Base-by-base conservation (phyloP, 768 basidiomycete genomes). In the Rhodosporidiobolus sp. region DNA sequence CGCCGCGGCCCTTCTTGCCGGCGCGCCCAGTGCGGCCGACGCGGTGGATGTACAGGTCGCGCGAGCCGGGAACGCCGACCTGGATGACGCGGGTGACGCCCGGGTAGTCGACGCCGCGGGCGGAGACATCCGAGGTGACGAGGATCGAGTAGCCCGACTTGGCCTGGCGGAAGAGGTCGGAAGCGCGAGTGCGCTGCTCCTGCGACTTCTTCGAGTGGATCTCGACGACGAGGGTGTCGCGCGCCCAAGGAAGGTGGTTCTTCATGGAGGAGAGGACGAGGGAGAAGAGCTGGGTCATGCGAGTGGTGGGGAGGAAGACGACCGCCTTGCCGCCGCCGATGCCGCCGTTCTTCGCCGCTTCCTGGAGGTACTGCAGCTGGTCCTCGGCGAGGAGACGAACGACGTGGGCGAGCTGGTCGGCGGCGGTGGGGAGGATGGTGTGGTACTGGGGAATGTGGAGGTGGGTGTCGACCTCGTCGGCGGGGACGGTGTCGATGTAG, bases 311-410 rank as follows among this genome's bases (percentile, higher is more conserved):
- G 55, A 87, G 84, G 83, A 89, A 89, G 11, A 86, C 83, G 79
- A 90, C 88, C 24, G 84, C 76, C 70, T 85, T 79, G 48, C 78
- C 76, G n/a, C 72, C 76, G 32, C 53, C 71, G 43, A 34, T 32
- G 50, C 73, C 73, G 49, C 73, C 73, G 55, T 81, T 81, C 61
- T 63, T 28, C 34, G 73, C 73, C 16, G 68, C 68, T n/a, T 78
- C 74, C 16, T 84, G 84, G 1, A 88, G 85, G 78, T 90, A 86
- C 26, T 79, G 76, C 46, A 98, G 85, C 79, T 95, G 94, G 80
- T 98, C 96, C 76, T 95, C 90, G 0, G 88, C 89, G 72, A 99
- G 83, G 26, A 96, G 84, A 56, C 89, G 86, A 52, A 94, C 76
- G 55, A 93, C 77, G 78, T 95, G 90, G 0, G 90, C 89, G 22